Base-by-base conservation (phyloP, 2,329 filamentous ascomycete species). In the Monosporascus sp. region DNA sequence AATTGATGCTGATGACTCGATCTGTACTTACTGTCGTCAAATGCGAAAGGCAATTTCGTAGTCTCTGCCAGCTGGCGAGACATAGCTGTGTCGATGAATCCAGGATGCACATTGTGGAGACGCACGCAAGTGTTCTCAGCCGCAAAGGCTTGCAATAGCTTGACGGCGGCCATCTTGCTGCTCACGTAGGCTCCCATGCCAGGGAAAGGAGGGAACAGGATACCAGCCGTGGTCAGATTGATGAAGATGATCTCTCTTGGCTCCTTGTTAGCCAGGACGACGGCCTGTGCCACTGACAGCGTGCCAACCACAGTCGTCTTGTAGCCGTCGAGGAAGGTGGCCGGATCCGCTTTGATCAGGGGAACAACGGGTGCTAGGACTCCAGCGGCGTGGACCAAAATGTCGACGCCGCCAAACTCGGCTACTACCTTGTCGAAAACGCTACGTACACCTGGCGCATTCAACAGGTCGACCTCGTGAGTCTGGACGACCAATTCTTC, bases 31-130 rank as follows among this genome's bases (percentile, higher is more conserved):
- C 58, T 52, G 8, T 60, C 55, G 18, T 60, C 58, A 39, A 53
- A 57, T 6, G 22, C 39, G 47, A 57, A 61, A 5, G 53, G 53
- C 31, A 53, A 18, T 27, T 55, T 46, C 1, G 47, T 52, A 14
- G 51, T 48, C 45, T 50, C 18, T 24, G 46, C 42, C 34, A 57
- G 41, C 48, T 51, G 17, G 18, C 41, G 46, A 20, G 57, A 53
- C 49, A 68, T 63, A 9, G 53, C 60, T 2, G 67, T 69, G 8
- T 51, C 41, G 3, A 61, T 48, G 17, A 67, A 58, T 7, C 74
- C 74, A 0, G 75, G 75, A 22, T 77, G 74, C 17, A 77, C 59
- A 24, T 72, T 68, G 6, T 71, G 59, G 0, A 75, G 68, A 7
- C 66, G 62, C 7, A 75, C 52, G 3, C 59, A 55, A 0, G 68